Conservation (phyloP, 345 rosid genomes). For the Linum tenue region DNA sequence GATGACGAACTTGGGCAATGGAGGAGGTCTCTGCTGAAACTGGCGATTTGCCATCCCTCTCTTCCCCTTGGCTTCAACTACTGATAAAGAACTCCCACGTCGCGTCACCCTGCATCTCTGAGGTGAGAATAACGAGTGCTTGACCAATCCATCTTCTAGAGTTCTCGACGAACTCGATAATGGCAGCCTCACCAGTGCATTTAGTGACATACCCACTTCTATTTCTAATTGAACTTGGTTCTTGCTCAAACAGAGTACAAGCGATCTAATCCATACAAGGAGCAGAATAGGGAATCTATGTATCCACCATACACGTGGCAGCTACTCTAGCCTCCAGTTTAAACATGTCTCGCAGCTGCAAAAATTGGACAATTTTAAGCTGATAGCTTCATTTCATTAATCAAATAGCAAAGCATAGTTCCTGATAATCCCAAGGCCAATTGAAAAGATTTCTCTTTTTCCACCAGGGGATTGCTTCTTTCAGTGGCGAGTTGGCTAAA, state of each 20-base stretch:
- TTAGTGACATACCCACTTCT: slow-evolving; percentile 72
- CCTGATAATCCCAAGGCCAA: too few relatives aligned
- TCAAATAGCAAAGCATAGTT: too few relatives aligned
- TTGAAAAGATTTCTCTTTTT: too few relatives aligned
- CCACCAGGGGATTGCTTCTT: too few relatives aligned
- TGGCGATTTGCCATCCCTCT: slow-evolving; percentile 75
- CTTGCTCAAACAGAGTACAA: not conserved
- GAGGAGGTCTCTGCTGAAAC: slow-evolving; percentile 44
- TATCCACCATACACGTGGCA: slow-evolving; percentile 30
- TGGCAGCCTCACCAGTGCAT: slow-evolving; percentile 62
- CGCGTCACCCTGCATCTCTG: slow-evolving; percentile 16
- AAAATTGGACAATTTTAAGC: not conserved
- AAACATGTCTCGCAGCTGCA: not conserved
- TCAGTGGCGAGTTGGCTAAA: too few relatives aligned
- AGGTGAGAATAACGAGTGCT: slow-evolving; percentile 42
- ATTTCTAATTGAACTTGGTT: slow-evolving; percentile 11
- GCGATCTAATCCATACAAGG: slow-evolving; percentile 26
- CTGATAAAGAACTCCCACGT: slow-evolving; percentile 22
- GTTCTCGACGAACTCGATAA: slow-evolving; percentile 33
- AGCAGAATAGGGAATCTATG: not conserved
- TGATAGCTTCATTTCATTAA: not conserved
- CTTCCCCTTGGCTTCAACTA: slow-evolving; percentile 81
- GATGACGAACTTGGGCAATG: slow-evolving; percentile 75
- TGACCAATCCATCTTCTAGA: slow-evolving; percentile 41
- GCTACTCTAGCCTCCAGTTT: not conserved